Conservation (phyloP, 139 green algal species). For the Cymbomonas tetramitiformis region DNA sequence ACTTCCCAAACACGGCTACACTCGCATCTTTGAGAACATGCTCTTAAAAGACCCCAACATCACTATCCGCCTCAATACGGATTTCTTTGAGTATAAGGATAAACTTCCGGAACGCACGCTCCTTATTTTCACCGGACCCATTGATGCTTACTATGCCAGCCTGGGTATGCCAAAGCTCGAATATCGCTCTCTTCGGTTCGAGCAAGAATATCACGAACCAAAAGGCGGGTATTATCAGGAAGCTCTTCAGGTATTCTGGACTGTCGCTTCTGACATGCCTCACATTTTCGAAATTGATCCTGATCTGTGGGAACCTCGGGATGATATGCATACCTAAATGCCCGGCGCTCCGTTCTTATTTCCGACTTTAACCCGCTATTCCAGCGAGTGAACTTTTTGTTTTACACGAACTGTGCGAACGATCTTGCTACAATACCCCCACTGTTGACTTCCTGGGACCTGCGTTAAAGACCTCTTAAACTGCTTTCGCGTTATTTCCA, state of each 20-base stretch:
- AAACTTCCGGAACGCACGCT: conserved; percentile 15
- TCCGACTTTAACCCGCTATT: neutral
- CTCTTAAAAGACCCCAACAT: conserved; percentile 11
- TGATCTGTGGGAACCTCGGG: no score
- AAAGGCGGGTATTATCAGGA: conserved; percentile 19
- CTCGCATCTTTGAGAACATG: conserved; percentile 29
- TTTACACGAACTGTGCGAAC: no score
- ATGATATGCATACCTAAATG: no score
- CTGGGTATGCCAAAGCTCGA: conserved; percentile 24
- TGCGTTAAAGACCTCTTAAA: no score
- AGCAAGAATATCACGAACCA: conserved; percentile 16
- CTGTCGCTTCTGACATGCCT: no score
- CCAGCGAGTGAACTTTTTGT: neutral
- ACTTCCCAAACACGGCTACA: conserved; percentile 20
- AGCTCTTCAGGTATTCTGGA: no score
- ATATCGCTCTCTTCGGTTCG: conserved; percentile 20
- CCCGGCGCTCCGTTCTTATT: no score
- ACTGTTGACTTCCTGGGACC: no score
- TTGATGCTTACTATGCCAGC: conserved; percentile 22
- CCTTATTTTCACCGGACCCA: conserved; percentile 20
- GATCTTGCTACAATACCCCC: no score
- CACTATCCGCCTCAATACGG: conserved; percentile 13
- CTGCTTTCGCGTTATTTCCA: no score
- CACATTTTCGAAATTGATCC: neutral
- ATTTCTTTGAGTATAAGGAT: conserved; percentile 22